Base-by-base conservation (phyloP, 2,329 filamentous ascomycete species). In the Cercospora berteroae region DNA sequence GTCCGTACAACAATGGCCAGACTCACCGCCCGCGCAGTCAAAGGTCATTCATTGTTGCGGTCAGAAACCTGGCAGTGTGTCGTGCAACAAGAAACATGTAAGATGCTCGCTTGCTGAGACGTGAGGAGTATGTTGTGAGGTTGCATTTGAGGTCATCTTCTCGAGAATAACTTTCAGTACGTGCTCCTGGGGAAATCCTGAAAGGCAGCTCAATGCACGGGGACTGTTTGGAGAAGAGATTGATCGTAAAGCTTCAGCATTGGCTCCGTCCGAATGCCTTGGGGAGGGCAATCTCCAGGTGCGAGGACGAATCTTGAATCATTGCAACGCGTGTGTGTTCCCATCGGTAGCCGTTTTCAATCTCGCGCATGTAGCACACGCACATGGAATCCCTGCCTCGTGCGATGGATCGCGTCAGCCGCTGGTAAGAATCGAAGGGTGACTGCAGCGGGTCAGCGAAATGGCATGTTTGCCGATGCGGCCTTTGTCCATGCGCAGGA, bases 11-110 rank as follows among this genome's bases (percentile, higher is more conserved):
- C 52, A 29, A 25, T 18, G 48, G 23, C 20, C 61, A 57, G 23
- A 58, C 61, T 64, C 61, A 64, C 61, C 61, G 61, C 61, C 33
- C 48, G 18, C 23, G 50, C 18, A 25, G n/a, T 23, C n/a, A n/a
- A 33, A 57, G 23, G 59, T 50, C 60, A 42, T 56, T 44, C 61
- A 58, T 57, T 20, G 48, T 58, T 29, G 31, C 61, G 33, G 48
- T 55, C 36, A 20, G 36, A n/a, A 16, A 57, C 29, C 20, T 36
- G 33, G 50, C 25, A 25, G 13, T n/a, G 20, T 20, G 50, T 27
- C 39, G 61, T 64, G 61, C 16, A 29, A 64, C 61, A 12, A 20
- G 20, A 18, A 18, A 18, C 18, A 58, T 57, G 61, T 9, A 20
- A 58, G 25, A 18, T 25, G 18, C 23, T 64, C 50, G 61, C 61